Conservation (phyloP, 176 grass and related monocot species). For the Zoysia pacifica region DNA sequence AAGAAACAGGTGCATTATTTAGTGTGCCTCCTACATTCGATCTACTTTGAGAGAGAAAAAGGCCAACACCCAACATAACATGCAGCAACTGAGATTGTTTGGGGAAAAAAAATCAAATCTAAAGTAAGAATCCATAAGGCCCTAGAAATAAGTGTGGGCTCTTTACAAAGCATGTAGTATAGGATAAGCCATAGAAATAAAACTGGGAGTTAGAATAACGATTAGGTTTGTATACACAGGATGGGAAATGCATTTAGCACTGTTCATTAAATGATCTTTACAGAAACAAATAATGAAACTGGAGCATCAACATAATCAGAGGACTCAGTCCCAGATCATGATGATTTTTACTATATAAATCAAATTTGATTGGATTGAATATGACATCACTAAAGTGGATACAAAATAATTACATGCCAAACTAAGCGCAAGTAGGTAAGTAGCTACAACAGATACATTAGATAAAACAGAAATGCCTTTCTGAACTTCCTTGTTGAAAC, state of each 20-base stretch:
- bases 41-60: too few species aligned
- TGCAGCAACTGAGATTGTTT: too few species aligned
- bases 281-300: not conserved
- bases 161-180: not conserved
- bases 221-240: not conserved
- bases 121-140: constrained; percentile 2
- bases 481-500: not conserved
- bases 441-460: not conserved
- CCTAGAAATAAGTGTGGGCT: not conserved
- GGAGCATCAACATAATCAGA: not conserved
- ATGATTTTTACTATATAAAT: not conserved
- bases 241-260: constrained; percentile 25
- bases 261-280: not conserved
- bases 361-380: not conserved
- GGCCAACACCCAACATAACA: too few species aligned
- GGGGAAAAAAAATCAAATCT: too few species aligned
- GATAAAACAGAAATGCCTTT: not conserved
- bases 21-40: too few species aligned
- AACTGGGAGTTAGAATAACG: not conserved
- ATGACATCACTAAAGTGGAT: not conserved
- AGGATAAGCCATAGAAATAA: not conserved
- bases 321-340: not conserved
- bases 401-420: not conserved
- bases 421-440: not conserved
- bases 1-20: too few species aligned